Evolutionary conservation across 148 eudicot species (phyloP).

Genomic region (Silene uniflora): DNA sequence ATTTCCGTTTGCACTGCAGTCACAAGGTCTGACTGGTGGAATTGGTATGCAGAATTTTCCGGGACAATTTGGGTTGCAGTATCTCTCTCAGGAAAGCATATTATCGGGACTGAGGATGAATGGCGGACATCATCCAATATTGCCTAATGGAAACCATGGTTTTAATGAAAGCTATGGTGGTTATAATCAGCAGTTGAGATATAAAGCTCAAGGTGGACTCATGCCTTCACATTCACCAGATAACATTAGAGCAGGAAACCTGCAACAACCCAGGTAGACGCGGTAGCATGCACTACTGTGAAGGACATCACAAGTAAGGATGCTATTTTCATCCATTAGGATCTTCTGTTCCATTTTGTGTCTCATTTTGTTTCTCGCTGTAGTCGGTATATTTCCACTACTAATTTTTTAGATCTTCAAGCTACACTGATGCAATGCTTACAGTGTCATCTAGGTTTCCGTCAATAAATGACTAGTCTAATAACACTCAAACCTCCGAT

Average conservation of each 20-base stretch:
- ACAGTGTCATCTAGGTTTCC: not conserved
- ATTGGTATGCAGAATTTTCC: slow-evolving; percentile 28
- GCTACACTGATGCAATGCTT: not conserved
- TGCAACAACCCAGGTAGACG: slow-evolving; percentile 16
- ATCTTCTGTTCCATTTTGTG: slow-evolving; percentile 1
- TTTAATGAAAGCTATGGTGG: slow-evolving; percentile 30
- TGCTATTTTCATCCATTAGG: not conserved
- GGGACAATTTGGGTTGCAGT: slow-evolving; percentile 29
- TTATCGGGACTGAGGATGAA: slow-evolving; percentile 31
- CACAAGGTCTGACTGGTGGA: slow-evolving; percentile 31
- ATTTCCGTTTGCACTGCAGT: slow-evolving; percentile 29
- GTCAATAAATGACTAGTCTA: not conserved
- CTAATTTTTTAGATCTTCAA: not conserved
- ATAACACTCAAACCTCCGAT: not conserved
- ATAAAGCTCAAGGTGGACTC: slow-evolving; percentile 28
- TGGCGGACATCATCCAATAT: slow-evolving; percentile 19
- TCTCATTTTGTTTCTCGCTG: not conserved
- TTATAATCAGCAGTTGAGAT: slow-evolving; percentile 28
- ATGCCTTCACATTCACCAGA: slow-evolving; percentile 29
- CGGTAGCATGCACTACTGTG: not conserved
- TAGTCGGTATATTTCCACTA: too few species aligned
- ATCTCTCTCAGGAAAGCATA: slow-evolving; percentile 26
- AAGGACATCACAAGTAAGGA: not conserved
- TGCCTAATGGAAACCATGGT: slow-evolving; percentile 25
- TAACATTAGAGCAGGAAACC: slow-evolving; percentile 14